Evolutionary conservation across 805 yeast genomes (phyloP).

Genomic region (Isabelozyma pseudorhagii): DNA sequence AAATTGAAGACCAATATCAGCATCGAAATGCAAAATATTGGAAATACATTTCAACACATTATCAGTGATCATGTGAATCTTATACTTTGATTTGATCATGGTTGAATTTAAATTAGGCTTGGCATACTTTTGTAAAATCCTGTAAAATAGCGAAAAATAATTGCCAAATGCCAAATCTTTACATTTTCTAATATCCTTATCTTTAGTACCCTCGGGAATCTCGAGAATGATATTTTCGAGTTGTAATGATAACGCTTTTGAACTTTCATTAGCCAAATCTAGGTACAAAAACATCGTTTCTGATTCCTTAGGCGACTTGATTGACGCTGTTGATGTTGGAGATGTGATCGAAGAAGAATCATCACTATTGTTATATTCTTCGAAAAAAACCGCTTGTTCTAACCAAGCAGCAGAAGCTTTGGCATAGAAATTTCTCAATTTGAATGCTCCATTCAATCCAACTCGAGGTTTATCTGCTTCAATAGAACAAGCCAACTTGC

Average conservation of each 20-base stretch:
- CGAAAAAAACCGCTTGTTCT: conserved; percentile 46
- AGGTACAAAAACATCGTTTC: conserved; percentile 49
- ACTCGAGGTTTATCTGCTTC: conserved; percentile 29
- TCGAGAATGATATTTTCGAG: conserved; percentile 59
- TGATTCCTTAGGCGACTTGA: conserved; percentile 21
- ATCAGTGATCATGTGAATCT: conserved; percentile 54
- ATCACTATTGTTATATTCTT: conserved; percentile 11
- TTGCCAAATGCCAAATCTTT: conserved; percentile 64
- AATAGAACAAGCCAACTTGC: conserved; percentile 33
- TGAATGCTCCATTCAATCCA: conserved; percentile 44
- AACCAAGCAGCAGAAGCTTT: conserved; percentile 51
- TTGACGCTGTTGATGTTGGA: conserved; percentile 1
- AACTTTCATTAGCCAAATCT: conserved; percentile 64
- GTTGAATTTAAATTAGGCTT: conserved; percentile 8
- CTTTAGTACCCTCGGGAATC: conserved; percentile 52
- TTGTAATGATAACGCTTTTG: conserved; percentile 53
- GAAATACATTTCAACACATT: conserved; percentile 65
- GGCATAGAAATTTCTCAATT: conserved; percentile 46
- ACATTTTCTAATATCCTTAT: conserved; percentile 50
- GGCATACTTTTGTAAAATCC: conserved; percentile 45
- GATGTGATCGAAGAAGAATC: background rate
- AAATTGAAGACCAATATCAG: conserved; percentile 71
- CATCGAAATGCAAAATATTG: conserved; percentile 67
- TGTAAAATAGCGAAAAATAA: conserved; percentile 60
- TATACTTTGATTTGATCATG: conserved; percentile 41